A percentile compares a stretch with the other conserved stretches of the same genome.
Evolutionary conservation across 805 yeast genomes (phyloP).

Genomic region (Sugiyamaella americana): DNA sequence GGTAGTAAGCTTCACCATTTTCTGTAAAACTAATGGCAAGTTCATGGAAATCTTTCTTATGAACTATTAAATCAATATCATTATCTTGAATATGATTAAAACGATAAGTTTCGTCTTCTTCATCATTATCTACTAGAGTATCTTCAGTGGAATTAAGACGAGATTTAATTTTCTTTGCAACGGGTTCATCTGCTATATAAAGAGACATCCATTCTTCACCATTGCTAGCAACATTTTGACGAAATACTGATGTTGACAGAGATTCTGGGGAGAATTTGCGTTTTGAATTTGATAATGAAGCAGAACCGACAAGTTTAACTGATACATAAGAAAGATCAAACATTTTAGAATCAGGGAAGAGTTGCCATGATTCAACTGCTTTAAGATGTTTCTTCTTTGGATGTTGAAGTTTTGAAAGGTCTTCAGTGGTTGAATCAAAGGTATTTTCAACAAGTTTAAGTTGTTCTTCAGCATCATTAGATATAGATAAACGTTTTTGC

Average conservation of each 20-base stretch:
- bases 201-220: constrained; percentile 70
- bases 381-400: constrained; percentile 68
- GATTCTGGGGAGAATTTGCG: constrained; percentile 18
- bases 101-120: constrained; percentile 40
- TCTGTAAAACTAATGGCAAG: constrained; percentile 56
- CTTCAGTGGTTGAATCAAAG: constrained; percentile 54
- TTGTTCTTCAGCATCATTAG: constrained; percentile 53
- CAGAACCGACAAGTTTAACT: constrained; percentile 40
- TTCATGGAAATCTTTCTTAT: constrained; percentile 48
- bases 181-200: constrained; percentile 43
- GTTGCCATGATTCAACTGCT: constrained; percentile 72
- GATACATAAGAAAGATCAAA: constrained; percentile 61
- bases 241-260: constrained; percentile 49
- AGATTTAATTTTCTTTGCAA: constrained; percentile 36
- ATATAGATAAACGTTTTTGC: neutral
- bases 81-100: constrained; percentile 71
- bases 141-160: constrained; percentile 43
- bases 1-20: constrained; percentile 58
- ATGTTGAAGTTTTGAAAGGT: constrained; percentile 50
- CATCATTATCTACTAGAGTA: constrained; percentile 39
- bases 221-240: constrained; percentile 61
- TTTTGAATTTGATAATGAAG: constrained; percentile 32
- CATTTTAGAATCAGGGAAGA: constrained; percentile 87
- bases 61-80: constrained; percentile 56
- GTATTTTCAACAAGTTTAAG: constrained; percentile 67